A percentile compares a stretch with the other conserved stretches of the same genome.
Evolutionary conservation across 495 filamentous ascomycete genomes (phyloP).

Genomic region (Daldinia loculata): DNA sequence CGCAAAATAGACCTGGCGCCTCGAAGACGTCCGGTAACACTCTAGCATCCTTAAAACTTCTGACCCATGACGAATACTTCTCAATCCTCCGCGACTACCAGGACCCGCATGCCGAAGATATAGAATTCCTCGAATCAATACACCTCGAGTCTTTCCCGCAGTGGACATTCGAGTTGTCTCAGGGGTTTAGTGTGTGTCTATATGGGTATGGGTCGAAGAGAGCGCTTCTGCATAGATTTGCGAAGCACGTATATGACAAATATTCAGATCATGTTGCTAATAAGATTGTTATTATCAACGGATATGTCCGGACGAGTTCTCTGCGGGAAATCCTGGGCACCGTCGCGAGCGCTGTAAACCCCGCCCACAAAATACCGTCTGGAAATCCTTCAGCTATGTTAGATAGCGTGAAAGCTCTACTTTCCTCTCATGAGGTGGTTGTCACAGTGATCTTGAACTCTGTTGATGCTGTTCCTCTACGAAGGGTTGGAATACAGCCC

Average conservation of each 20-base stretch:
- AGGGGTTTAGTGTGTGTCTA: slow-evolving; percentile 89
- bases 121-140: slow-evolving; percentile 73
- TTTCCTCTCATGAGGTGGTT: slow-evolving; percentile 45
- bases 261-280: slow-evolving; percentile 50
- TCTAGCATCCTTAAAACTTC: slow-evolving; percentile 74
- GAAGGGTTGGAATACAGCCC: slow-evolving; percentile 72
- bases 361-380: slow-evolving; percentile 55
- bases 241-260: slow-evolving; percentile 70
- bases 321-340: slow-evolving; percentile 81
- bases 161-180: slow-evolving; percentile 89
- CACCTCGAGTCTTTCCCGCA: slow-evolving; percentile 86
- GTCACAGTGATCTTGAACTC: slow-evolving; percentile 85
- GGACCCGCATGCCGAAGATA: slow-evolving; percentile 77
- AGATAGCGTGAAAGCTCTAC: slow-evolving; percentile 67
- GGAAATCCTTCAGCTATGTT: slow-evolving; percentile 50
- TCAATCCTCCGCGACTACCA: slow-evolving; percentile 68
- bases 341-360: slow-evolving; percentile 70
- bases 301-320: slow-evolving; percentile 79
- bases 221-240: slow-evolving; percentile 77
- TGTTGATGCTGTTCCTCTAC: slow-evolving; percentile 80
- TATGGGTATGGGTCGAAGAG: slow-evolving; percentile 94
- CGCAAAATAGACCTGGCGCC: slow-evolving; percentile 83
- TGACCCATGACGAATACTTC: slow-evolving; percentile 93
- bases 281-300: slow-evolving; percentile 86
- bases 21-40: slow-evolving; percentile 88